Percentiles rank a stretch among this genome's conserved stretches.
phyloP scores from a whole-genome alignment of 768 basidiomycete genomes.

The Panellus pusillus region DNA sequence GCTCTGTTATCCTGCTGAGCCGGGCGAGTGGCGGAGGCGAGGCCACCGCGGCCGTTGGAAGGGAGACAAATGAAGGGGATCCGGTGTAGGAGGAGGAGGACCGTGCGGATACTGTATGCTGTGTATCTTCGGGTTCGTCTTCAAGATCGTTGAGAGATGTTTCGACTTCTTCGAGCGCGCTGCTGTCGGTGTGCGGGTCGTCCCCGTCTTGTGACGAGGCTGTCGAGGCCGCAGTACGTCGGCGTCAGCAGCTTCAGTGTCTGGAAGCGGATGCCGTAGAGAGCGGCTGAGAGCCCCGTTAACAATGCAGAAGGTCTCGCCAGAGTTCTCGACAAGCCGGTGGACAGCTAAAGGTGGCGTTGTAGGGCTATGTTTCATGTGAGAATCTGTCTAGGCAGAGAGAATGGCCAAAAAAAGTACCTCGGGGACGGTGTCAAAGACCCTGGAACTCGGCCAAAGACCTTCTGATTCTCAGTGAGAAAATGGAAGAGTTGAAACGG shows the following conservation, averaged over 20 bases:
- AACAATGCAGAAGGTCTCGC: slow-evolving; percentile 99
- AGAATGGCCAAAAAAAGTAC: slow-evolving; percentile 33
- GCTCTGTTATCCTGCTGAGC: slow-evolving; percentile 46
- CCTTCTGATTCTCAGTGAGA: no score
- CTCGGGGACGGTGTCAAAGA: slow-evolving; percentile 98
- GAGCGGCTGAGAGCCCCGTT: slow-evolving; percentile 76
- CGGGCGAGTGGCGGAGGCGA: slow-evolving; percentile 27
- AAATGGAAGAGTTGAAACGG: no score
- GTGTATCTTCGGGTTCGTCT: slow-evolving; percentile 63
- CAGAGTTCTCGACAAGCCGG: slow-evolving; percentile 99
- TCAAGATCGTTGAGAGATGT: slow-evolving; percentile 66
- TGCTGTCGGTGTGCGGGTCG: slow-evolving; percentile 49
- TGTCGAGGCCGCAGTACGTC: slow-evolving; percentile 96
- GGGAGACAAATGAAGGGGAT: slow-evolving; percentile 46
- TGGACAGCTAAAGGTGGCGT: slow-evolving; percentile 97
- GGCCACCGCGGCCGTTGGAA: slow-evolving; percentile 34
- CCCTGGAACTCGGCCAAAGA: slow-evolving; percentile 96
- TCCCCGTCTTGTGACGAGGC: slow-evolving; percentile 65
- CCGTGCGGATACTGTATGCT: slow-evolving; percentile 68
- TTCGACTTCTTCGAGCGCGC: slow-evolving; percentile 71
- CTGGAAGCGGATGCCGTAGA: slow-evolving; percentile 98
- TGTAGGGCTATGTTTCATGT: slow-evolving; percentile 74
- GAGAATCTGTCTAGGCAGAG: background rate
- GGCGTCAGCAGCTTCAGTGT: slow-evolving; percentile 95
- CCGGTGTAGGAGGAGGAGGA: slow-evolving; percentile 48